Conservation (phyloP, 2,329 filamentous ascomycete species). For the Fusarium tanahbumbuense region DNA sequence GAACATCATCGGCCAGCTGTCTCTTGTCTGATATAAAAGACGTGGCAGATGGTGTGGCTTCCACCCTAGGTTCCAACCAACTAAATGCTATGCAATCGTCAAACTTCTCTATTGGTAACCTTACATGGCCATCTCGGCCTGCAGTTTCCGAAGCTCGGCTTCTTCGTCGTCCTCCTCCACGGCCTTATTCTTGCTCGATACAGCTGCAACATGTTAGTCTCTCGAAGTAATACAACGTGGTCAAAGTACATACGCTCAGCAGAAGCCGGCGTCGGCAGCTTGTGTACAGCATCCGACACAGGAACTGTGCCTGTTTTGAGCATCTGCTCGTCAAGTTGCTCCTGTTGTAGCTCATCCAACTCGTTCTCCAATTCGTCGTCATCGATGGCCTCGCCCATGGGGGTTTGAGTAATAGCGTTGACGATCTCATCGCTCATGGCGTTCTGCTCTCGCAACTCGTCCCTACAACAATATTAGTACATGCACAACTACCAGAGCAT, state of each 20-base stretch:
- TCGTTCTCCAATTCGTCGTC: constrained; percentile 89
- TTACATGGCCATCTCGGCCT: constrained; percentile 97
- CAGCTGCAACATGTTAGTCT: constrained; percentile 45
- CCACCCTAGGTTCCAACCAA: constrained; percentile 30
- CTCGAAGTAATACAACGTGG: neutral
- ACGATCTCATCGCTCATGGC: constrained; percentile 93
- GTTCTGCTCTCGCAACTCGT: constrained; percentile 90
- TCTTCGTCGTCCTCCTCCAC: constrained; percentile 93
- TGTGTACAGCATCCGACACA: constrained; percentile 79
- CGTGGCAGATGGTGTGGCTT: constrained; percentile 14
- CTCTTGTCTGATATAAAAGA: constrained; percentile 32
- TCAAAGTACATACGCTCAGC: constrained; percentile 74
- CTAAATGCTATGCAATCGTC: constrained; percentile 44
- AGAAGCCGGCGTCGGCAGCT: constrained; percentile 79
- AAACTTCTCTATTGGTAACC: constrained; percentile 17
- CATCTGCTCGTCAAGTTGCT: constrained; percentile 93
- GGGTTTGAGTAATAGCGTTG: constrained; percentile 80
- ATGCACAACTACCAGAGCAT: neutral
- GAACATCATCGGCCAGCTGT: constrained; percentile 24
- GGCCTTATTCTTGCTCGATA: constrained; percentile 55
- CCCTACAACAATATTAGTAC: constrained; percentile 68
- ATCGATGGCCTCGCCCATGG: constrained; percentile 77
- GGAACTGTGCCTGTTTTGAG: constrained; percentile 88
- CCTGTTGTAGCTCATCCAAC: constrained; percentile 87
- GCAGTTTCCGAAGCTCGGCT: constrained; percentile 90